Conservation (phyloP, 2,329 filamentous ascomycete species). For the Dactylonectria estremocensis region DNA sequence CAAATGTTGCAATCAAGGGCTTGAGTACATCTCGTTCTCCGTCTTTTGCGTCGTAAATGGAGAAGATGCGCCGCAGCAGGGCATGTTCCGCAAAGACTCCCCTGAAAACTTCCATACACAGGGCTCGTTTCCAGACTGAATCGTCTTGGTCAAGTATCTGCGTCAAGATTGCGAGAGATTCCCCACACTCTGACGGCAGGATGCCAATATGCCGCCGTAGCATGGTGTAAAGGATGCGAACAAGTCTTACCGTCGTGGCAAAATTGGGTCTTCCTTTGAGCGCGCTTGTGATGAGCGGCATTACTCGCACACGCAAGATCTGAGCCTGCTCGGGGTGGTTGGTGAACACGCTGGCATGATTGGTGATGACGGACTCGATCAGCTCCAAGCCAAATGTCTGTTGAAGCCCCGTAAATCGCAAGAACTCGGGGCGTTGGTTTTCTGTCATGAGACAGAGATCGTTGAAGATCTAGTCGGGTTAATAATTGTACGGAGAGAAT, state of each 20-base stretch:
- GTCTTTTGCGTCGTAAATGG: slow-evolving; percentile 81
- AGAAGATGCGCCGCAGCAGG: slow-evolving; percentile 84
- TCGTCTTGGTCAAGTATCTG: slow-evolving; percentile 91
- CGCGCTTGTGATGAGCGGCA: slow-evolving; percentile 86
- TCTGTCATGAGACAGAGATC: slow-evolving; percentile 92
- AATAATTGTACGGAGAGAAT: slow-evolving; percentile 13
- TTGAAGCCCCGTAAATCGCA: slow-evolving; percentile 83
- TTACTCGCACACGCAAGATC: slow-evolving; percentile 81
- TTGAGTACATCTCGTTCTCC: slow-evolving; percentile 84
- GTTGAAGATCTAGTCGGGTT: slow-evolving; percentile 78
- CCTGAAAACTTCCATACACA: slow-evolving; percentile 93
- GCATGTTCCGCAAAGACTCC: slow-evolving; percentile 87
- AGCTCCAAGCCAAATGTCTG: slow-evolving; percentile 91
- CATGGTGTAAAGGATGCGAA: slow-evolving; percentile 87
- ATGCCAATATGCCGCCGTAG: slow-evolving; percentile 83
- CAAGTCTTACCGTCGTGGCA: slow-evolving; percentile 84
- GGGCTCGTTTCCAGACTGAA: slow-evolving; percentile 85
- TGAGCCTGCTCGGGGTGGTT: slow-evolving; percentile 85
- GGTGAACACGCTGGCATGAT: slow-evolving; percentile 85
- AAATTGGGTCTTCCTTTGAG: slow-evolving; percentile 86
- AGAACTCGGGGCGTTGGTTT: slow-evolving; percentile 85
- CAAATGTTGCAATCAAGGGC: slow-evolving; percentile 88
- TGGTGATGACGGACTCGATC: slow-evolving; percentile 90
- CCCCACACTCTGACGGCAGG: slow-evolving; percentile 84
- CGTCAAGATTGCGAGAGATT: slow-evolving; percentile 85